Conservation (phyloP, 1,284 basidiomycete species). For the Ustilago shanxiensis region DNA sequence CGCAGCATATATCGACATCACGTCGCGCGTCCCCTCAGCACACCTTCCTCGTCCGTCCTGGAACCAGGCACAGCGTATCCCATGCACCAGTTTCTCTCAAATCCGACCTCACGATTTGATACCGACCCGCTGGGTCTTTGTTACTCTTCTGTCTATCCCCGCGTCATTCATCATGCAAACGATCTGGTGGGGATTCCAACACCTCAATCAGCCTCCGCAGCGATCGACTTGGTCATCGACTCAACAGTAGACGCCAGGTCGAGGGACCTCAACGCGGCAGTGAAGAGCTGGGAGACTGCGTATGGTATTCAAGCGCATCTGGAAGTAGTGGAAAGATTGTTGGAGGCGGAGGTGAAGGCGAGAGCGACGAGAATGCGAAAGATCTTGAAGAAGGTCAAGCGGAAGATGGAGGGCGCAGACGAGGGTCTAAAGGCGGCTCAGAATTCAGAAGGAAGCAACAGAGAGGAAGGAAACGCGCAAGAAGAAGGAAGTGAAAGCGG, state of each 20-base stretch:
- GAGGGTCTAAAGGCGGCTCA: slow-evolving; percentile 4
- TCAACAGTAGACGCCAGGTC: slow-evolving; percentile 5
- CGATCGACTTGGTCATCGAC: slow-evolving; percentile 22
- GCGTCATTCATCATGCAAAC: slow-evolving; percentile 39
- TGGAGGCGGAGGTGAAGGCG: slow-evolving; percentile 12
- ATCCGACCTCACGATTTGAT: slow-evolving; percentile 2
- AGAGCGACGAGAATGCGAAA: slow-evolving; percentile 18
- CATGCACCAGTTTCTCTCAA: slow-evolving; percentile 26
- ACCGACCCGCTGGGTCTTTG: slow-evolving; percentile 28
- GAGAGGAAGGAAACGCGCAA: background rate
- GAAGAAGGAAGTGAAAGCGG: background rate
- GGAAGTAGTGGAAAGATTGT: slow-evolving; percentile 36
- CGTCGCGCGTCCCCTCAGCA: slow-evolving; percentile 9
- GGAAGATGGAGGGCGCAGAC: slow-evolving; percentile 1
- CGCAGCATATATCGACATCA: slow-evolving; percentile 26
- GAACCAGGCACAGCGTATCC: slow-evolving; percentile 17
- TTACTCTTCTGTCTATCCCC: slow-evolving; percentile 30
- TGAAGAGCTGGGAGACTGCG: slow-evolving; percentile 22
- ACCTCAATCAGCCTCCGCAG: slow-evolving; percentile 8
- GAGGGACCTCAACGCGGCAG: slow-evolving; percentile 1
- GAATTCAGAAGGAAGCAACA: background rate
- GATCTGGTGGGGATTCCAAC: slow-evolving; percentile 35
- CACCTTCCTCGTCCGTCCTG: background rate
- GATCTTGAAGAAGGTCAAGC: slow-evolving; percentile 8
- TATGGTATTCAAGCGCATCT: slow-evolving; percentile 42